Evolutionary conservation across 345 rosid species (phyloP).

Genomic region (Lepidium africanum): DNA sequence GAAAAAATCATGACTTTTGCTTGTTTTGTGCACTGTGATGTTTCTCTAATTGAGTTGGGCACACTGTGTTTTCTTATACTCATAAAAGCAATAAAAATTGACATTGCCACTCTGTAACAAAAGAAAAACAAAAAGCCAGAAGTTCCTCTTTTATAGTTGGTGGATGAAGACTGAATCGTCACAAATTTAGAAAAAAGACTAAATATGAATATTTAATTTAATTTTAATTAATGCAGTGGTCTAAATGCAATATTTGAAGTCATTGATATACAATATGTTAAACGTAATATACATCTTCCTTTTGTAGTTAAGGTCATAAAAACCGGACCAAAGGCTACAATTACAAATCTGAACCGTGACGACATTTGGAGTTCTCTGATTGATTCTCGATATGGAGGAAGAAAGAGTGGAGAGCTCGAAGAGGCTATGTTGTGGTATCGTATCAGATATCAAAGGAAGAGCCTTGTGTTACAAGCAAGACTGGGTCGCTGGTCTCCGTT

Average conservation of each 20-base stretch:
- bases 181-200: neutral
- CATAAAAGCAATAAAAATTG: neutral
- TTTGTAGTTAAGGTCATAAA: slow-evolving; percentile 1
- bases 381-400: slow-evolving; percentile 8
- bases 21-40: slow-evolving; percentile 17
- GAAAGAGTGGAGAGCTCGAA: slow-evolving; percentile 37
- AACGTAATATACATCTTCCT: neutral
- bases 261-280: neutral
- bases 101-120: neutral
- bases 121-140: neutral
- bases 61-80: slow-evolving; percentile 15
- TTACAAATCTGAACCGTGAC: neutral
- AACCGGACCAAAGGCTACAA: neutral
- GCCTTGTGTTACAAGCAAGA: slow-evolving; percentile 58
- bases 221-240: too few species aligned
- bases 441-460: slow-evolving; percentile 51
- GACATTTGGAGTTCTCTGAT: neutral
- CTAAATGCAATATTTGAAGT: neutral
- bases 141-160: neutral
- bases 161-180: slow-evolving; percentile 3
- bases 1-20: slow-evolving; percentile 3
- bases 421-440: slow-evolving; percentile 46
- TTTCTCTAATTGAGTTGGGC: slow-evolving; percentile 23
- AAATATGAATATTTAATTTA: neutral
- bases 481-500: slow-evolving; percentile 46